A percentile compares a stretch with the other conserved stretches of the same genome.
These are phyloP conservation scores for Didymella segeticola DNA, from an alignment of 2,329 filamentous ascomycete species.

Conservation along the genomic window DNA sequence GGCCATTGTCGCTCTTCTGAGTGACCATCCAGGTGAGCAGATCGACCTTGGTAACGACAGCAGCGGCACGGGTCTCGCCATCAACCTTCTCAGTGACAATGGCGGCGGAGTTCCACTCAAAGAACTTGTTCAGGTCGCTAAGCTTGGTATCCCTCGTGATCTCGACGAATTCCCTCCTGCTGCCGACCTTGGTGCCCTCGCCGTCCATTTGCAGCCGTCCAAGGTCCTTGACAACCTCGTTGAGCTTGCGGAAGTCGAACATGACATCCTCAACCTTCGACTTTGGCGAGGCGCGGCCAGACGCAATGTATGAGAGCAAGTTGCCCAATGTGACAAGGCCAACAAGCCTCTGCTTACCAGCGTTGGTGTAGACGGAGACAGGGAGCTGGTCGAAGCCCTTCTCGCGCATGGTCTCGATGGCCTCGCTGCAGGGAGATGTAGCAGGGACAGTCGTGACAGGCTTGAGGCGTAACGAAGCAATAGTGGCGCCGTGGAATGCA, in stretches of 20 bases:
- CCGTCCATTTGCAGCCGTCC: constrained; percentile 48
- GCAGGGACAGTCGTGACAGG: constrained; percentile 85
- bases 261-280: constrained; percentile 86
- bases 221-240: constrained; percentile 86
- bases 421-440: constrained; percentile 76
- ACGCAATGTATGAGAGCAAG: constrained; percentile 86
- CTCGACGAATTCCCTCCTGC: constrained; percentile 80
- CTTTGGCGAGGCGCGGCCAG: constrained; percentile 76
- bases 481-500: constrained; percentile 78
- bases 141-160: constrained; percentile 92
- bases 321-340: constrained; percentile 96
- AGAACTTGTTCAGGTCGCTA: constrained; percentile 84
- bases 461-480: constrained; percentile 85
- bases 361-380: constrained; percentile 67
- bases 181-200: constrained; percentile 28
- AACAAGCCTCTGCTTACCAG: constrained; percentile 75
- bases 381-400: constrained; percentile 98
- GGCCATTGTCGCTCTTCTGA: constrained; percentile 20
- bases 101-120: constrained; percentile 97
- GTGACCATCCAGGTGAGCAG: constrained; percentile 85
- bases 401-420: constrained; percentile 97
- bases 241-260: constrained; percentile 91
- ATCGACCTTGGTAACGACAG: constrained; percentile 96
- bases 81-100: constrained; percentile 81
- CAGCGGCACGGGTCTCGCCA: constrained; percentile 75